Base-by-base conservation (phyloP, 768 basidiomycete species). In the Tulasnella sp. region DNA sequence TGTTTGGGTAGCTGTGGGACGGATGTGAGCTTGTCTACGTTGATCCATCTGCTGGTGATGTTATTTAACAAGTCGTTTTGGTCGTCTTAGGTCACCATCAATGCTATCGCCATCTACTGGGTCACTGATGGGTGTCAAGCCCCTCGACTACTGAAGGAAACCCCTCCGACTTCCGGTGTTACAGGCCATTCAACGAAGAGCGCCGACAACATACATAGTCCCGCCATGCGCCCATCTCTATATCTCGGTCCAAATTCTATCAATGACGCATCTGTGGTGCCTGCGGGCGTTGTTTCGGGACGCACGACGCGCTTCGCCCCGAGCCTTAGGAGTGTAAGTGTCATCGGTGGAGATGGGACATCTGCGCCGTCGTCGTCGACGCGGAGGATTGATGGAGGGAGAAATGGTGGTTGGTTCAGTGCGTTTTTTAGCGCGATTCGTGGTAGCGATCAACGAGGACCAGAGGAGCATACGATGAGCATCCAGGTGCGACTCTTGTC, bases 1-100 rank as follows among this genome's bases (percentile, higher is more conserved):
- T 67, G 66, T 51, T 29, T 67, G 45, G 41, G 48, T 4, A 59
- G 64, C 34, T 65, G 61, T 54, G 53, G 61, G 5, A 24, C 49
- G 2, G 60, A 53, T 51, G 52, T 48, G 41, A 8, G 53, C n/a
- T n/a, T n/a, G n/a, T n/a, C n/a, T 45, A 11, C 3, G 2, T 32
- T n/a, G 15, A 43, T 42, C 24, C 3, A 21, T 34, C 23, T 4
- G n/a, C n/a, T 21, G 11, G 3, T 21, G 2, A 3, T 26, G 3
- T 48, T 30, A 17, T 23, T n/a, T 24, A 17, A 3, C 49, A 4
- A 47, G 4, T 30, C 23, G 7, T 8, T 17, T 26, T 30, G 9
- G 10, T 9, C 19, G 2, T 27, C 3, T 10, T 23, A 62, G 53
- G 61, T 62, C 29, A 64, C 63, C 13, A 29, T 62, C n/a, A 64